These are phyloP conservation scores for Isabelozyma heimii DNA, from an alignment of 805 yeast genomes.

Conservation along the genomic window DNA sequence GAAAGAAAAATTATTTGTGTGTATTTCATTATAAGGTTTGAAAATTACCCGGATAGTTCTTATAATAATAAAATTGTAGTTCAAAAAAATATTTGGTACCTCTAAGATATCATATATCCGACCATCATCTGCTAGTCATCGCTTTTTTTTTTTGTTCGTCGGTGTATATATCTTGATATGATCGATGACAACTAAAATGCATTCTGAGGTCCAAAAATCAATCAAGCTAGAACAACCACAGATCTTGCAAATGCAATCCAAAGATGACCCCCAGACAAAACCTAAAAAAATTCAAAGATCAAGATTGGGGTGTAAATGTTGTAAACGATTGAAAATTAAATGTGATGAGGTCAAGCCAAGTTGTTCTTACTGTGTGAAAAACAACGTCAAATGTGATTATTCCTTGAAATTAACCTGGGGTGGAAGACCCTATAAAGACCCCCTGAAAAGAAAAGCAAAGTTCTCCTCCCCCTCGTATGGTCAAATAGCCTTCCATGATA, in stretches of 20 bases:
- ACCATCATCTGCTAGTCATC: neutral
- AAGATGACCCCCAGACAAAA: neutral
- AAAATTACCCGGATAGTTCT: no score
- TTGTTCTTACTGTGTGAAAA: conserved; percentile 55
- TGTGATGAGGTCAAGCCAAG: conserved; percentile 68
- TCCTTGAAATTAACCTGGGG: conserved; percentile 68
- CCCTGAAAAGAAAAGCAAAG: conserved; percentile 32
- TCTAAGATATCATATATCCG: no score
- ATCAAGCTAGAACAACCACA: neutral
- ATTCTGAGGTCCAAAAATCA: neutral
- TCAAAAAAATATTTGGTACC: no score
- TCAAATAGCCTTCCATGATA: neutral
- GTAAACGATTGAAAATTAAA: conserved; percentile 61
- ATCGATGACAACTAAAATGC: neutral
- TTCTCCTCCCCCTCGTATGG: conserved; percentile 6
- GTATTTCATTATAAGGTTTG: no score
- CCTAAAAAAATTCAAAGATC: conserved; percentile 36
- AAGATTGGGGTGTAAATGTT: conserved; percentile 58
- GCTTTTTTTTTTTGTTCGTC: neutral
- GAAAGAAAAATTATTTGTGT: no score
- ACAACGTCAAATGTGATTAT: conserved; percentile 56
- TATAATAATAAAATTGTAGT: no score
- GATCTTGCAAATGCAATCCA: neutral
- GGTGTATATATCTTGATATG: no score
- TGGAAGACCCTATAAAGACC: conserved; percentile 60